Evolutionary conservation across 306 rosid genomes (phyloP), one percentile per base, ranked within the genome.

Genomic region (Ammopiptanthus mongolicus): DNA sequence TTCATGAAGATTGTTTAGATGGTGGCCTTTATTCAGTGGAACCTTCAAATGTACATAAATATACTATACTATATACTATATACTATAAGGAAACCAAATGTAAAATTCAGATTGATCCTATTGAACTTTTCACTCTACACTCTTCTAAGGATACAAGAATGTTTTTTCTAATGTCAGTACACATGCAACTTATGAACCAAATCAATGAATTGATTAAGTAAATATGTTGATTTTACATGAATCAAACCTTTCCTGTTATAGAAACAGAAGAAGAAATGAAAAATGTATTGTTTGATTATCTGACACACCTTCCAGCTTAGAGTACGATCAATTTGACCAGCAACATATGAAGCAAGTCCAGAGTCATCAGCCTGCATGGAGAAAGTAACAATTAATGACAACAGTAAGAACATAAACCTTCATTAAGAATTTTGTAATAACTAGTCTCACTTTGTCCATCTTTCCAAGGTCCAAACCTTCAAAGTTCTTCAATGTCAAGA

Each of bases 401-500:
- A 64, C 65, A 53, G 11, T 2, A 10, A 11, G 37, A 9, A 65
- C 36, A 42, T 60, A 58, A 25, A 29, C 31, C 46, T 13, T n/a
- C n/a, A 36, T 8, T 66, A 75, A 3, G 58, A 6, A 39, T 51
- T 37, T 63, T 48, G 29, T 61, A 57, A 44, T 10, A 55, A 51
- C 8, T 29, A 37, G 22, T 73, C 75, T 78, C 70, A 89, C 99
- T 83, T 86, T 0, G 64, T 96, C 96, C 89, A 92, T 87, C 82
- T 84, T 89, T 63, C 98, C 97, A 17, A 92, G 93, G 83, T 85
- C 73, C 81, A 96, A 81, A 21, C 93, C 91, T 79, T 96, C 98
- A 33, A 96, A 96, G 87, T 96, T 96, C 83, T 96, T 96, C 91
- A 92, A 77, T 53, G 96, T 81, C 90, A 96, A 90, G 84, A 57